Percentiles rank a stretch among this genome's conserved stretches.
phyloP scores from a whole-genome alignment of 129 eudicot genomes.

The Smallanthus sonchifolius region DNA sequence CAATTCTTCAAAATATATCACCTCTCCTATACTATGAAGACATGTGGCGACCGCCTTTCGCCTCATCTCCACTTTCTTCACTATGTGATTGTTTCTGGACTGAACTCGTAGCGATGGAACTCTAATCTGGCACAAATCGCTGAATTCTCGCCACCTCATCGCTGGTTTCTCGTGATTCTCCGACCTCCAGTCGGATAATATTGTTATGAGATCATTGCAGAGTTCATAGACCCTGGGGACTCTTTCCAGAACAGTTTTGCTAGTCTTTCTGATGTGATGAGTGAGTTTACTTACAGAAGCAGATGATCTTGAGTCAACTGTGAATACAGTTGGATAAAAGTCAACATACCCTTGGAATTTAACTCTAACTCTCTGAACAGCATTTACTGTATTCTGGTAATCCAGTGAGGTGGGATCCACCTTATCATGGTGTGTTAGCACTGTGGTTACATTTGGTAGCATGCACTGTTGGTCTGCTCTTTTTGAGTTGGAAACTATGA shows the following conservation, averaged over 20 bases:
- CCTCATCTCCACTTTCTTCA: conserved; percentile 67
- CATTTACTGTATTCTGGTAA: conserved; percentile 42
- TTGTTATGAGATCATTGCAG: conserved; percentile 62
- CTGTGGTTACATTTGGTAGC: conserved; percentile 83
- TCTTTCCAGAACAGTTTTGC: conserved; percentile 64
- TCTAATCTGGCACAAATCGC: conserved; percentile 69
- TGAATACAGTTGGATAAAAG: conserved; percentile 74
- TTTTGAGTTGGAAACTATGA: conserved; percentile 78
- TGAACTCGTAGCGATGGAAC: conserved; percentile 64
- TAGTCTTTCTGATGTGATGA: conserved; percentile 71
- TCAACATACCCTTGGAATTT: conserved; percentile 66
- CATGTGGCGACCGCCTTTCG: conserved; percentile 67
- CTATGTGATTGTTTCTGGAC: conserved; percentile 48
- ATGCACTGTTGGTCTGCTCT: conserved; percentile 74
- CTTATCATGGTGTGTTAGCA: conserved; percentile 83
- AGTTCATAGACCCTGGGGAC: conserved; percentile 82
- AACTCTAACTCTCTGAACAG: conserved; percentile 59
- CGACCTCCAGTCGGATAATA: conserved; percentile 64
- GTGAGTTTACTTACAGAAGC: conserved; percentile 73
- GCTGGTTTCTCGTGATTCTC: conserved; percentile 64
- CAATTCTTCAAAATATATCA: conserved; percentile 78
- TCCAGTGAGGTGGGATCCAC: conserved; percentile 37
- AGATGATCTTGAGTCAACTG: conserved; percentile 88
- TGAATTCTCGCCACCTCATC: conserved; percentile 80
- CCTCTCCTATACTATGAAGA: conserved; percentile 86